phyloP scores from a whole-genome alignment of 2,329 filamentous ascomycete genomes.

The Ascochyta koolunga region DNA sequence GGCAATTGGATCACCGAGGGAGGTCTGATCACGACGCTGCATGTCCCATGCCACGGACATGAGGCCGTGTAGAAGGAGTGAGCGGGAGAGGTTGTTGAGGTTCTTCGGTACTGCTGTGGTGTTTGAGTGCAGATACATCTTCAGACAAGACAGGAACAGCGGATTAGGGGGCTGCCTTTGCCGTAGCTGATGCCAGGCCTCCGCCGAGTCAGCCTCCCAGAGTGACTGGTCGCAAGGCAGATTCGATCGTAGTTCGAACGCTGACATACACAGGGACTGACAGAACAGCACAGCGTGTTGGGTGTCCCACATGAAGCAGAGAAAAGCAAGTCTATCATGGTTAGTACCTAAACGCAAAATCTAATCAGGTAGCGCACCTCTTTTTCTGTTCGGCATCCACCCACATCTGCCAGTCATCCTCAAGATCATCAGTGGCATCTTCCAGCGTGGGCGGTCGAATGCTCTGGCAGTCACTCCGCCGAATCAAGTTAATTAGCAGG shows the following conservation, averaged over 20 bases:
- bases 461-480: conserved; percentile 59
- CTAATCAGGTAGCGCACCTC: conserved; percentile 43
- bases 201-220: conserved; percentile 64
- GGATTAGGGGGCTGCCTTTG: conserved; percentile 45
- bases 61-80: conserved; percentile 64
- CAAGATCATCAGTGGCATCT: conserved; percentile 48
- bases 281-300: conserved; percentile 69
- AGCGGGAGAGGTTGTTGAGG: conserved; percentile 60
- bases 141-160: conserved; percentile 61
- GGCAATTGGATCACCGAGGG: conserved; percentile 53
- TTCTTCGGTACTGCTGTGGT: conserved; percentile 35
- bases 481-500: conserved; percentile 61
- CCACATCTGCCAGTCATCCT: conserved; percentile 60
- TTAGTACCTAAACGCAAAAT: not conserved
- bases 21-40: conserved; percentile 66
- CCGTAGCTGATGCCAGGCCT: conserved; percentile 57
- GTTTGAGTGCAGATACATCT: conserved; percentile 61
- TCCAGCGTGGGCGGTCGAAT: conserved; percentile 48
- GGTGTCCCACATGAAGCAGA: conserved; percentile 71
- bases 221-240: conserved; percentile 61
- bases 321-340: conserved; percentile 55
- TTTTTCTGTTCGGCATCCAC: conserved; percentile 65
- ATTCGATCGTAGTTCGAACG: conserved; percentile 64
- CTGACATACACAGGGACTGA: conserved; percentile 70
- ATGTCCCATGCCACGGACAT: conserved; percentile 70